Conservation (phyloP, 305 asterid species). For the Fraxinus sp. region DNA sequence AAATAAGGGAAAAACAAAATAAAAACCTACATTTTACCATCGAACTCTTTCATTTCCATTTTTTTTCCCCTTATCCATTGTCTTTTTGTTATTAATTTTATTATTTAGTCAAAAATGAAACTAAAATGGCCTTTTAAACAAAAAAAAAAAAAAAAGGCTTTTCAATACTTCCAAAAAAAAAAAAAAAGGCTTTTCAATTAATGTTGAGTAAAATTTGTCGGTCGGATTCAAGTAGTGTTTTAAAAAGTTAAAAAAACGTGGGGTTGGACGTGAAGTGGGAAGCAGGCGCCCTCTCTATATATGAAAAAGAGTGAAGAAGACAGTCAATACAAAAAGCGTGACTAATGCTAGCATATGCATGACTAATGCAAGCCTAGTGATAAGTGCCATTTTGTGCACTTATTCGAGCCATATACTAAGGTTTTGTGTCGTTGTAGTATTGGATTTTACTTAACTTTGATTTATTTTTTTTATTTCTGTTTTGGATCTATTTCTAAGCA, state of each 20-base stretch:
- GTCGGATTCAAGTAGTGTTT: neutral
- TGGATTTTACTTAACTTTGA: too few species aligned
- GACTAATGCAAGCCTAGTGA: too few species aligned
- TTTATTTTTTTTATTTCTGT: too few species aligned
- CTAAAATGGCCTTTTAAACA: neutral
- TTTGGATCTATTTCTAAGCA: too few species aligned
- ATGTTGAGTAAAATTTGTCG: neutral
- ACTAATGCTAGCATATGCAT: neutral
- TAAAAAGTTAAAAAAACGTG: neutral
- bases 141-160: neutral
- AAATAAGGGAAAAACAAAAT: neutral
- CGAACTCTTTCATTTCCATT: neutral
- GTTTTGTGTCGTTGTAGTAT: too few species aligned
- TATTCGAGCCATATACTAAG: too few species aligned
- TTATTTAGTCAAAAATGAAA: neutral
- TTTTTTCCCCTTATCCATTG: neutral
- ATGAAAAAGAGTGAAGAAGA: neutral
- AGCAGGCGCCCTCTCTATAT: neutral
- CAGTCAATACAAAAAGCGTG: too few species aligned
- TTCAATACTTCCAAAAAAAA: neutral
- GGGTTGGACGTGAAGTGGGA: neutral
- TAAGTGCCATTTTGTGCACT: too few species aligned
- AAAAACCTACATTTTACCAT: neutral
- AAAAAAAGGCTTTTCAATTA: neutral
- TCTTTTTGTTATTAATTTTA: neutral